Percentiles rank a stretch among this genome's conserved stretches.
These are phyloP conservation scores for Phaeotremella fagi DNA, from an alignment of 768 basidiomycete species.

Conservation along the genomic window DNA sequence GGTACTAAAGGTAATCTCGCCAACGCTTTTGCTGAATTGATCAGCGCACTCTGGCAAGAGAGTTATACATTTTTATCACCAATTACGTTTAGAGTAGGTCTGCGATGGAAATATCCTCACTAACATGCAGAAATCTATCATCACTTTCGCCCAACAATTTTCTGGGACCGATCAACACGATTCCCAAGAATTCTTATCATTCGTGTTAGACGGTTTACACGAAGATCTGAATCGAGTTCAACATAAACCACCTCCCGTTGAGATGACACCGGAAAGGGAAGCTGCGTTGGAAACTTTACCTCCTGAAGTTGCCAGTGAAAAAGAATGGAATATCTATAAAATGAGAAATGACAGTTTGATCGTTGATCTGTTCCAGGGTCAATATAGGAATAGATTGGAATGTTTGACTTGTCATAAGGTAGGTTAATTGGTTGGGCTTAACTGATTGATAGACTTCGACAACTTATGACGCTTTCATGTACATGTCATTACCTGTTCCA, in stretches of 20 bases:
- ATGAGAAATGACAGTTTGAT: conserved; percentile 87
- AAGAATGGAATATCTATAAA: conserved; percentile 88
- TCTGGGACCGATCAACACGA: conserved; percentile 88
- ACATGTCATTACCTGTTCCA: conserved; percentile 84
- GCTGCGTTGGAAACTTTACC: conserved; percentile 81
- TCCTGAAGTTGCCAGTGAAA: conserved; percentile 78
- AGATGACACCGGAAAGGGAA: conserved; percentile 71
- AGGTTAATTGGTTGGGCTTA: conserved; percentile 18
- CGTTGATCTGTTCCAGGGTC: conserved; percentile 96
- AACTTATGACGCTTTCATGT: conserved; percentile 95
- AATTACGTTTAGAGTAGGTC: conserved; percentile 71
- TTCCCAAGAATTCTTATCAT: conserved; percentile 92
- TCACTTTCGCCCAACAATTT: conserved; percentile 64
- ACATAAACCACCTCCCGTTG: conserved; percentile 60
- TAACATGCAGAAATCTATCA: conserved; percentile 57
- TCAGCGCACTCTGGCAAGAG: conserved; percentile 82
- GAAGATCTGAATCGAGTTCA: conserved; percentile 82
- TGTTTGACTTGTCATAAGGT: conserved; percentile 89
- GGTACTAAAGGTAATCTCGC: conserved; percentile 83
- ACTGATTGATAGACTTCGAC: conserved; percentile 71
- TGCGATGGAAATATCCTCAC: conserved; percentile 17
- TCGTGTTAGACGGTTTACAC: conserved; percentile 86
- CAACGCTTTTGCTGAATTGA: conserved; percentile 71
- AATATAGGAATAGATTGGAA: conserved; percentile 82
- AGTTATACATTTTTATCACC: conserved; percentile 79